Conservation (phyloP, 2,329 filamentous ascomycete genomes). For the Ophiostoma sp. region DNA sequence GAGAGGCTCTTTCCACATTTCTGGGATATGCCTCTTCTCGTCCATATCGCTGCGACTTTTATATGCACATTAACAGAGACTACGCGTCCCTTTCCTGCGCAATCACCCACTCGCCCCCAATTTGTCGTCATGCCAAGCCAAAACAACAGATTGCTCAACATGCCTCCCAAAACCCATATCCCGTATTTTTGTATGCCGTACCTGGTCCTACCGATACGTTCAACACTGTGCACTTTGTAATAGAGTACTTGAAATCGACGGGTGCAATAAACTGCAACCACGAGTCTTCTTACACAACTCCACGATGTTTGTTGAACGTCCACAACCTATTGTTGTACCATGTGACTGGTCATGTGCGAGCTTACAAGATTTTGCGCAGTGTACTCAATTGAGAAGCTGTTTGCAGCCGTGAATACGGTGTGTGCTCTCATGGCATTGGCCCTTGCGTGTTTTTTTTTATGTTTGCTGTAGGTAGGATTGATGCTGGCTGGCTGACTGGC, state of each 20-base stretch:
- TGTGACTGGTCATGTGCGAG: constrained; percentile 10
- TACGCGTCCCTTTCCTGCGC: background rate
- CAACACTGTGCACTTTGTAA: background rate
- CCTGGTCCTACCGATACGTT: background rate
- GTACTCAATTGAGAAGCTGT: background rate
- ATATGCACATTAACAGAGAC: background rate
- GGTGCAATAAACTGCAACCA: too few relatives aligned
- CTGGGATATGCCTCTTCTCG: background rate
- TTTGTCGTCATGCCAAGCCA: background rate
- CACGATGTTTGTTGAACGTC: background rate
- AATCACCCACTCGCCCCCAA: background rate
- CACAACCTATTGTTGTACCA: background rate
- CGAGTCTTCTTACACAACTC: background rate
- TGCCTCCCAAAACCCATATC: background rate
- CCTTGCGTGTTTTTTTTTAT: background rate
- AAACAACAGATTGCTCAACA: background rate
- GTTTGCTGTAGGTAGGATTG: background rate
- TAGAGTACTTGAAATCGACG: too few relatives aligned
- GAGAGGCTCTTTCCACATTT: background rate
- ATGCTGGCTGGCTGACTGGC: background rate
- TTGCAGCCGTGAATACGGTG: background rate
- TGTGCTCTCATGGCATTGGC: background rate
- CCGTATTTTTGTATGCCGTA: background rate
- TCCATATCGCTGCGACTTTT: background rate
- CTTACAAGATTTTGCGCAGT: background rate